Conservation (phyloP, 2,329 filamentous ascomycete species). For the Fragosphaeria purpurea region DNA sequence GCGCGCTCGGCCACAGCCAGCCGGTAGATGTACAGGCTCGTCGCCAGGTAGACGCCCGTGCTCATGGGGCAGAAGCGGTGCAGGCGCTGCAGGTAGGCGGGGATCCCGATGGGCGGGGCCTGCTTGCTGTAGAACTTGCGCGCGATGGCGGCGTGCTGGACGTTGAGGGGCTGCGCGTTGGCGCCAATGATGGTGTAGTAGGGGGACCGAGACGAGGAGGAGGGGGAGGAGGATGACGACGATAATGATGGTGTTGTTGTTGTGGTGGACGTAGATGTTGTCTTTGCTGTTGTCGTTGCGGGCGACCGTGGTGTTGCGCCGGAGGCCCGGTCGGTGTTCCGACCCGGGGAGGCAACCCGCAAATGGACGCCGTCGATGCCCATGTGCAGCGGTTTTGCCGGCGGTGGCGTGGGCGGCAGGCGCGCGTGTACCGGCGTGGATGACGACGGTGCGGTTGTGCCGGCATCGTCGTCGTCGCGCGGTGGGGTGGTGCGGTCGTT, state of each 20-base stretch:
- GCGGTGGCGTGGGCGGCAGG: slow-evolving; percentile 12
- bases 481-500: slow-evolving; percentile 6
- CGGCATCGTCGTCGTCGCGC: slow-evolving; percentile 5
- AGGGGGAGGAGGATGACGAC: too few relatives aligned
- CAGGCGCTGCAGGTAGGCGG: slow-evolving; percentile 76
- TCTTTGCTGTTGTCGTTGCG: slow-evolving; percentile 11
- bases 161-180: slow-evolving; percentile 60
- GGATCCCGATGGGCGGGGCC: slow-evolving; percentile 70
- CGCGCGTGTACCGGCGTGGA: background rate
- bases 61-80: slow-evolving; percentile 91
- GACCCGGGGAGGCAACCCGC: slow-evolving; percentile 16
- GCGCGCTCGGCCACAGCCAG: slow-evolving; percentile 67
- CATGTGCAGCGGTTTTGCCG: slow-evolving; percentile 11
- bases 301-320: slow-evolving; percentile 16
- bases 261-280: too few relatives aligned
- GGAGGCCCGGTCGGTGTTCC: slow-evolving; percentile 33
- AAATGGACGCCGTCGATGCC: slow-evolving; percentile 45
- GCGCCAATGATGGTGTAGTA: slow-evolving; percentile 56
- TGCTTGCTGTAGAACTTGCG: slow-evolving; percentile 89
- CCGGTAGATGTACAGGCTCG: slow-evolving; percentile 77
- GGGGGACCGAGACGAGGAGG: too few relatives aligned
- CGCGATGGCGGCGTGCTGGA: slow-evolving; percentile 78
- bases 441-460: background rate
- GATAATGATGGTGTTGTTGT: too few relatives aligned
- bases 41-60: slow-evolving; percentile 83